Evolutionary conservation across 208 protist genomes (phyloP).

Genomic region (Trypanosoma lewisi): DNA sequence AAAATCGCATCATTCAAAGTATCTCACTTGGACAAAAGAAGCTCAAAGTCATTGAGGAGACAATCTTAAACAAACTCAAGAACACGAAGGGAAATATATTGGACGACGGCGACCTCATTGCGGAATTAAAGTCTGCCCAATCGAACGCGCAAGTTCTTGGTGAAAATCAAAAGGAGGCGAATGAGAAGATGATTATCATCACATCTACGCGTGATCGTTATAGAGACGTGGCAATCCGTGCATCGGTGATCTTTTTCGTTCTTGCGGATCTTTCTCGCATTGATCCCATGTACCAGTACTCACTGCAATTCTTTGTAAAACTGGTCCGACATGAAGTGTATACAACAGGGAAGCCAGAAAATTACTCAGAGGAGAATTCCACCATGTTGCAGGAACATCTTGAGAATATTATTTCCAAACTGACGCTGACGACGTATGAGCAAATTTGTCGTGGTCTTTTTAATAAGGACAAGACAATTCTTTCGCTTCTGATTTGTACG

Average conservation of each 20-base stretch:
- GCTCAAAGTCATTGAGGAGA: constrained; percentile 92
- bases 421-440: constrained; percentile 92
- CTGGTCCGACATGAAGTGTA: constrained; percentile 91
- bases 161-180: constrained; percentile 86
- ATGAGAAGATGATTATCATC: constrained; percentile 94
- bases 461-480: constrained; percentile 96
- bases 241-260: constrained; percentile 94
- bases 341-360: constrained; percentile 51
- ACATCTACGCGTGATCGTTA: constrained; percentile 87
- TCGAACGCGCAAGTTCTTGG: constrained; percentile 86
- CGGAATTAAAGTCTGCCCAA: constrained; percentile 92
- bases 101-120: constrained; percentile 94
- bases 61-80: constrained; percentile 89
- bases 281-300: constrained; percentile 99
- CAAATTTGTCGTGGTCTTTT: constrained; percentile 98
- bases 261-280: constrained; percentile 92
- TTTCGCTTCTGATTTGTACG: constrained; percentile 93
- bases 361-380: constrained; percentile 47
- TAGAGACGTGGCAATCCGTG: constrained; percentile 86
- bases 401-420: constrained; percentile 62
- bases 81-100: constrained; percentile 92
- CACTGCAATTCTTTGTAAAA: constrained; percentile 96
- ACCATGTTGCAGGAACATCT: constrained; percentile 79
- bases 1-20: constrained; percentile 92
- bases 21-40: constrained; percentile 91